Evolutionary conservation across 768 basidiomycete species (phyloP).

Genomic region (Lactifluus volemus): DNA sequence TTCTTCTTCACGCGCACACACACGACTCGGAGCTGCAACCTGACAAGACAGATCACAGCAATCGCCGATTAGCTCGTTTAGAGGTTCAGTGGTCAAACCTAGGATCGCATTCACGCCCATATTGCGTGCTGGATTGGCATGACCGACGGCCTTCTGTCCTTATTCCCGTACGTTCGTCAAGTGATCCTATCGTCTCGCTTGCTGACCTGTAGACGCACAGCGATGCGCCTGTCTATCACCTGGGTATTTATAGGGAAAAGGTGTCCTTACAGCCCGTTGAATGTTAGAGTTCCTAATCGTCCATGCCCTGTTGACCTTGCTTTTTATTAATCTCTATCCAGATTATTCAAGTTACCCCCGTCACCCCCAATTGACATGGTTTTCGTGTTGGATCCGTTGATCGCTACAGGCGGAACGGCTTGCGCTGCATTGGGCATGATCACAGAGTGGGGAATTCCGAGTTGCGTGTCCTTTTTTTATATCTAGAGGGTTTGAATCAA

Average conservation of each 20-base stretch:
- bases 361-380: constrained; percentile 69
- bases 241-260: constrained; percentile 86
- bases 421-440: constrained; percentile 84
- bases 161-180: constrained; percentile 63
- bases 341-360: constrained; percentile 84
- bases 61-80: constrained; percentile 75
- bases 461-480: constrained; percentile 30
- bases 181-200: not conserved
- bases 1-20: not conserved
- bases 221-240: constrained; percentile 79
- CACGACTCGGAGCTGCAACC: not conserved
- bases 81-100: constrained; percentile 64
- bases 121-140: constrained; percentile 87
- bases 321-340: constrained; percentile 23
- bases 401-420: constrained; percentile 92
- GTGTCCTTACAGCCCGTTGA: constrained; percentile 84
- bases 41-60: constrained; percentile 28
- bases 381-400: constrained; percentile 85
- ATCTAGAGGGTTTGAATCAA: not conserved
- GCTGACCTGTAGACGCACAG: constrained; percentile 27
- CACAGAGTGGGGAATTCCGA: constrained; percentile 68
- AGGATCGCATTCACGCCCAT: constrained; percentile 85
- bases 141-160: constrained; percentile 75
- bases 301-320: not conserved
- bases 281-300: constrained; percentile 38